Base-by-base conservation (phyloP, 75 land plant species). In the Pinus tabuliformis region DNA sequence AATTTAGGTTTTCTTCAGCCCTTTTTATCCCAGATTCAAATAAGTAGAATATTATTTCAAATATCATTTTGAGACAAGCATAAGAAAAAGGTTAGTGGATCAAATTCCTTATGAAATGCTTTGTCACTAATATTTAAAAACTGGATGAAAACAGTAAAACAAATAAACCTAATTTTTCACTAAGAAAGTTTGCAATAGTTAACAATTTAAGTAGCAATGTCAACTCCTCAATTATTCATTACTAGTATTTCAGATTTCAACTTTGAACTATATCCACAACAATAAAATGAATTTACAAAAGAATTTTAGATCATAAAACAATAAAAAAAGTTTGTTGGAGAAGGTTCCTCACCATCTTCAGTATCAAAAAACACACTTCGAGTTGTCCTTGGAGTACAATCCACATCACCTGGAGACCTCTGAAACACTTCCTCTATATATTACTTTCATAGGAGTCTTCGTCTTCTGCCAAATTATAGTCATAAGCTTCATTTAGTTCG, bases 281-380 rank as follows among this genome's bases (percentile, higher is more conserved):
- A 59, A 59, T 14, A 37, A 45, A 70, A 45, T 70, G 56, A 45
- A 52, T 12, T 17, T 6, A 21, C 42, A 45, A 65, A 72, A 21
- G 28, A 39, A 70, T 70, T 70, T 70, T 30, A 6, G 8, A 45
- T 45, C 15, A 18, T 33, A 4, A 33, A 39, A 45, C n/a, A 17
- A 21, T 20, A 45, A 56, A 72, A 36, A 72, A 5, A 54, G 33
- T 11, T 49, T 24, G 8, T 21, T 49, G 73, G 26, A 8, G 1
- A 52, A 17, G 5, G 16, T 22, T 24, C 14, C 73, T 72, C 57
- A 72, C 73, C 73, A 72, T 72, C 73, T 14, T 72, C 57, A 33
- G 73, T 56, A 54, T 72, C 73, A 13, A 72, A 72, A n/a, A 72
- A 72, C 16, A 54, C 56, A 33, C 2, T 72, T 52, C 73, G 54